Conservation (phyloP, 805 yeast genomes). For the Ogataea pignaliae region DNA sequence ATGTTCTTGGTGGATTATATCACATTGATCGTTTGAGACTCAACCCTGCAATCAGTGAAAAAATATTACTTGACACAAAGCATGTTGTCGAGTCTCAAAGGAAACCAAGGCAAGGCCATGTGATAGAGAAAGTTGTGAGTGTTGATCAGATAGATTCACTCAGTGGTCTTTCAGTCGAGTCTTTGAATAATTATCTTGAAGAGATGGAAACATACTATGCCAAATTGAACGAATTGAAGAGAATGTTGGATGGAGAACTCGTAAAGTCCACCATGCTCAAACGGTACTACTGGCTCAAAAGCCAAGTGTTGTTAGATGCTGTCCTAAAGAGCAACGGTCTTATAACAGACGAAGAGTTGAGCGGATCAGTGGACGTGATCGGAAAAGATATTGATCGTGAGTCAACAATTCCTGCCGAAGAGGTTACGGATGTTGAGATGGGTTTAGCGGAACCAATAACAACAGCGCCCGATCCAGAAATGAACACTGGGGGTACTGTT, state of each 20-base stretch:
- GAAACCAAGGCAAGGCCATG: not conserved
- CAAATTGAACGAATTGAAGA: constrained; percentile 15
- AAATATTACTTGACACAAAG: constrained; percentile 1
- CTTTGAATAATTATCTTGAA: constrained; percentile 11
- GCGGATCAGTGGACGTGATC: no score
- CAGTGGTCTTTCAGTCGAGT: constrained; percentile 11
- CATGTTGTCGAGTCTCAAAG: constrained; percentile 1
- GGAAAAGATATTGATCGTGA: not conserved
- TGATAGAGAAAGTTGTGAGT: not conserved
- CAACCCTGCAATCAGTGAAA: constrained; percentile 3
- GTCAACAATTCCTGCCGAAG: not conserved
- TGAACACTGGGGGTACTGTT: no score
- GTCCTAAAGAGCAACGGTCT: constrained; percentile 6
- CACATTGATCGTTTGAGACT: constrained; percentile 2
- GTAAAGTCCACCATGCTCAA: constrained; percentile 10
- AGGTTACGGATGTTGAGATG: no score
- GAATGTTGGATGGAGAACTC: constrained; percentile 20
- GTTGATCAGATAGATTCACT: constrained; percentile 5
- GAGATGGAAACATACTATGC: constrained; percentile 19
- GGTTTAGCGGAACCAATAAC: no score
- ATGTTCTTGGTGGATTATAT: constrained; percentile 1
- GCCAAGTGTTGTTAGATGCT: constrained; percentile 22
- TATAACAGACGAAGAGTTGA: not conserved
- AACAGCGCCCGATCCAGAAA: no score
- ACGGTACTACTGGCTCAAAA: constrained; percentile 25